These are phyloP conservation scores for Antarctomyces pellizariae DNA, from an alignment of 495 filamentous ascomycete species.

Conservation along the genomic window DNA sequence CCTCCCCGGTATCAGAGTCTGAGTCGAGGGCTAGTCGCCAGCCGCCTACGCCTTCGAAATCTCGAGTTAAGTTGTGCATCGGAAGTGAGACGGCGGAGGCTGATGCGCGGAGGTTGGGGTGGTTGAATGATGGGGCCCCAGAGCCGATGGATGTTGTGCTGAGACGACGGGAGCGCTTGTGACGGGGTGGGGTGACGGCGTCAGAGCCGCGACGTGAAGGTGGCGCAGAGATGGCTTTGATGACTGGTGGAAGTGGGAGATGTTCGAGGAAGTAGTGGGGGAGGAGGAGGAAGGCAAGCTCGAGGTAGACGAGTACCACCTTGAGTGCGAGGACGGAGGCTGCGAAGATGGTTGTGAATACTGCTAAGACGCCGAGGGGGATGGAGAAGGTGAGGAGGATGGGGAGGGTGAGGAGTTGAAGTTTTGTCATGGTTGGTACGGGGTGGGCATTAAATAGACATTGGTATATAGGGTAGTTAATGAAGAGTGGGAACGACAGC, in stretches of 20 bases:
- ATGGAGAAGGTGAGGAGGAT: constrained; percentile 36
- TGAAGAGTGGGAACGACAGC: too few species aligned
- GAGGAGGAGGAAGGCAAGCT: constrained; percentile 35
- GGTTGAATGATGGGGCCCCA: constrained; percentile 12
- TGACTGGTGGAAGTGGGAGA: constrained; percentile 2
- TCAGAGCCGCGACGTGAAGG: background rate
- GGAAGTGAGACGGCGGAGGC: too few species aligned
- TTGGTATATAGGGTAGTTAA: too few species aligned
- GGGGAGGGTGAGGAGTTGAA: constrained; percentile 34
- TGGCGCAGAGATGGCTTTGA: constrained; percentile 1
- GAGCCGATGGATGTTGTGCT: constrained; percentile 16
- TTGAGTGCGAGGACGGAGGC: constrained; percentile 39
- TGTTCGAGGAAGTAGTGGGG: constrained; percentile 27
- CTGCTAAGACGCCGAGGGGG: constrained; percentile 44
- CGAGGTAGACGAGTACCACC: constrained; percentile 42
- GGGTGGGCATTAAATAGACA: too few species aligned
- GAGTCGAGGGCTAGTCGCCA: constrained; percentile 33
- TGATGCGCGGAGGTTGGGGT: too few species aligned
- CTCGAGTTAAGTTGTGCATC: too few species aligned
- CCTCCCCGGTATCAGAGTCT: constrained; percentile 31
- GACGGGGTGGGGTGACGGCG: too few species aligned
- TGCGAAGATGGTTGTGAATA: constrained; percentile 42
- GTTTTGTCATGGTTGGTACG: too few species aligned
- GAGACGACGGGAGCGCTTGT: too few species aligned
- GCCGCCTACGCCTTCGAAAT: constrained; percentile 74